These are phyloP conservation scores for Neckera pumila DNA, from an alignment of 225 moss, liverwort and hornwort species.

Conservation along the genomic window DNA sequence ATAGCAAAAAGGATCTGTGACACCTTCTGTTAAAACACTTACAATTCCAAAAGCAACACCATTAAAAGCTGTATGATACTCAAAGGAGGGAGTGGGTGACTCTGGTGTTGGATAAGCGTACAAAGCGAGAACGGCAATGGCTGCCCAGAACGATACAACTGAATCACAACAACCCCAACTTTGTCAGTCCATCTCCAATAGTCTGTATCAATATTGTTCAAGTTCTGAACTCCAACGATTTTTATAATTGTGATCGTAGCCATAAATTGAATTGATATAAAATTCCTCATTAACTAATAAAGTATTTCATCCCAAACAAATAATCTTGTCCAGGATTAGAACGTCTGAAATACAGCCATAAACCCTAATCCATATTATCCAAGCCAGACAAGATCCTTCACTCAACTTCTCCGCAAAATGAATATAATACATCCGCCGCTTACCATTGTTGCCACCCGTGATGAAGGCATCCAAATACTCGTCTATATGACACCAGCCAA, in stretches of 20 bases:
- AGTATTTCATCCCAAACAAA: background rate
- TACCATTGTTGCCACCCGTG: slow-evolving; percentile 73
- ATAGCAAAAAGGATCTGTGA: background rate
- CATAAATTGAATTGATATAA: background rate
- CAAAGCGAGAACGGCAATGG: slow-evolving; percentile 51
- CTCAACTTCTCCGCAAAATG: background rate
- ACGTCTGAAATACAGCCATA: background rate
- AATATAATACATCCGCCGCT: background rate
- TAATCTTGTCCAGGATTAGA: background rate
- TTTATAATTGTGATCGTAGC: background rate
- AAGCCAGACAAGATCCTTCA: background rate
- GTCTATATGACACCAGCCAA: slow-evolving; percentile 52
- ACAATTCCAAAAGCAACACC: slow-evolving; percentile 87
- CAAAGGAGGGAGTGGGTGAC: slow-evolving; percentile 69
- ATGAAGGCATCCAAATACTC: slow-evolving; percentile 63
- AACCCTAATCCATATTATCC: background rate
- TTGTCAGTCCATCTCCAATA: background rate
- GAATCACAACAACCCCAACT: slow-evolving; percentile 8
- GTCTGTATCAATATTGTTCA: background rate
- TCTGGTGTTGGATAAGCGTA: slow-evolving; percentile 81
- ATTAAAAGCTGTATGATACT: slow-evolving; percentile 74
- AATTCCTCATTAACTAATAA: background rate
- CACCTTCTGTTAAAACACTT: background rate
- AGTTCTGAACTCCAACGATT: background rate
- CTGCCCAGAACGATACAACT: slow-evolving; percentile 79